Evolutionary conservation across 257 asterid species (phyloP).

Genomic region (Mitragyna speciosa): DNA sequence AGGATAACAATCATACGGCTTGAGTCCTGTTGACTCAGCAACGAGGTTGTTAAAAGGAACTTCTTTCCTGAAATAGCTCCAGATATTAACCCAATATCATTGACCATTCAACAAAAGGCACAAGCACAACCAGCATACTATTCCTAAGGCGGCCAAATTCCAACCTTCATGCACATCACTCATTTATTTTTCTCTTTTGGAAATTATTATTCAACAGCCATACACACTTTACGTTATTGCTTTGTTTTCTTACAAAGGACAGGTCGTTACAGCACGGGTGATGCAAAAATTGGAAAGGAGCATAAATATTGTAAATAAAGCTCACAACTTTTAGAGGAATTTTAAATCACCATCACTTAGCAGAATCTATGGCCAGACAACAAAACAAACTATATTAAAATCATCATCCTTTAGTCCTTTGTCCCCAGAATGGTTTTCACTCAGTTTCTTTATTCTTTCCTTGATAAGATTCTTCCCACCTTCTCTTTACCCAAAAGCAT

Average conservation of each 20-base stretch:
- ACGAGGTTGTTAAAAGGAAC: background rate
- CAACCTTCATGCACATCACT: background rate
- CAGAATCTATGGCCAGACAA: background rate
- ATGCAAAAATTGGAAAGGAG: background rate
- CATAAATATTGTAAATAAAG: background rate
- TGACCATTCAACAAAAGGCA: background rate
- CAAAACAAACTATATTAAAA: background rate
- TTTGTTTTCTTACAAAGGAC: background rate
- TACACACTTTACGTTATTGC: background rate
- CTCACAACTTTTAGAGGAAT: background rate
- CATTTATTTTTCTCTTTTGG: background rate
- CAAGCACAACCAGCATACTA: background rate
- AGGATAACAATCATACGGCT: background rate
- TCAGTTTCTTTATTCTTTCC: slow-evolving; percentile 1
- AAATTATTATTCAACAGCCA: background rate
- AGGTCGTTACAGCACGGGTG: background rate
- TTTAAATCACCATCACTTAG: background rate
- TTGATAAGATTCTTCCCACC: slow-evolving; percentile 2
- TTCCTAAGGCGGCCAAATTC: background rate
- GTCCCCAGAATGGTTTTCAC: slow-evolving; percentile 2
- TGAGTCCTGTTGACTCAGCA: background rate
- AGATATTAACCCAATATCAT: background rate
- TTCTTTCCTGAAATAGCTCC: background rate
- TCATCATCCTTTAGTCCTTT: slow-evolving; percentile 9
- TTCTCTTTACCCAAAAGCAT: background rate